Evolutionary conservation across 371 early-diverging fungal species (phyloP), one percentile per base, ranked within the genome.

Genomic region (Funneliformis caledonium): DNA sequence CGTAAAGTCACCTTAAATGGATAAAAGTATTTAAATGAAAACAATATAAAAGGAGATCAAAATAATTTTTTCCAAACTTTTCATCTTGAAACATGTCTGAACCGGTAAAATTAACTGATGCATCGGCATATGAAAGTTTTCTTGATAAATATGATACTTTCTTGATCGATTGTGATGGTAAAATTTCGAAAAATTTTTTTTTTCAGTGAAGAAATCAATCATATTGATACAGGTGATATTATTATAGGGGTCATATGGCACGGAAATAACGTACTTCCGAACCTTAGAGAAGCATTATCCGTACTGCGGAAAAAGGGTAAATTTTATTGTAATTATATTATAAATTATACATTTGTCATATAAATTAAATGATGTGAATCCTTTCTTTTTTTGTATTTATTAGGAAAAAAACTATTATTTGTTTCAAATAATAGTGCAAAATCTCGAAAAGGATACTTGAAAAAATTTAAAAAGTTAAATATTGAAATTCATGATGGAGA

Each of bases 361-460:
- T 10, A 33, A 26, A 26, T 26, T 26, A 26, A 26, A 37, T 16
- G 42, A 31, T 14, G 26, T 33, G 14, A 37, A 37, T 68, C 14
- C 14, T 68, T 68, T 43, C 14, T 31, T 37, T 16, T 42, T 68
- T 45, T 42, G 11, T 42, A 68, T 68, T 37, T 68, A 48, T 62
- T 75, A 89, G 96, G 95, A 62, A 98, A 98, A 86, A 90, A 90
- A 37, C 81, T 97, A 19, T 88, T 96, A 62, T 98, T 97, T 86
- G 97, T 99, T 10, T 95, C 99, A 59, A 99, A 99, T 91, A 99
- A 99, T 88, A 95, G 95, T 86, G 93, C 96, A 12, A 95, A 94
- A 80, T 96, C 97, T 31, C 92, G 98, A 52, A 82, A 82, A 8
- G 86, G 90, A 64, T 97, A 97, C 82, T 84, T 92, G 33, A 87